A percentile compares a stretch with the other conserved stretches of the same genome.
These are phyloP conservation scores for Coemansia furcata DNA, from an alignment of 192 early-diverging fungal species.

Conservation along the genomic window DNA sequence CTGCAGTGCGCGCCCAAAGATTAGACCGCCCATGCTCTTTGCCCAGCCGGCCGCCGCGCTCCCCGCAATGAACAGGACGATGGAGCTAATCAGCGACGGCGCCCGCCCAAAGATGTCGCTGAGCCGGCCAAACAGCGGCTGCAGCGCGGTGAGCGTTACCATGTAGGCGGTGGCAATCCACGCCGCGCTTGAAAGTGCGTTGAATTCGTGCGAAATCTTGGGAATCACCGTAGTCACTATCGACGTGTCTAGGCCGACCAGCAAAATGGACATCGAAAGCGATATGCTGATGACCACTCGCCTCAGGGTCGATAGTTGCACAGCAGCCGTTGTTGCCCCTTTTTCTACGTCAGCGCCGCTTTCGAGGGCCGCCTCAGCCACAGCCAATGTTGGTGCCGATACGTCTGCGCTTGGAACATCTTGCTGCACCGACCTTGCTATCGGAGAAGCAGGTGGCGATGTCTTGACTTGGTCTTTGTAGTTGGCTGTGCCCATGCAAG, in stretches of 20 bases:
- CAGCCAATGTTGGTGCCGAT: not conserved
- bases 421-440: not conserved
- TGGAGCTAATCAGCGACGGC: slow-evolving; percentile 30
- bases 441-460: not conserved
- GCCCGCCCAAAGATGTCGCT: slow-evolving; percentile 66
- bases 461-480: not conserved
- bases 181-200: slow-evolving; percentile 59
- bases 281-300: slow-evolving; percentile 8
- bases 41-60: slow-evolving; percentile 45
- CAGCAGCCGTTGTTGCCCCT: not conserved
- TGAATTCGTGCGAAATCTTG: slow-evolving; percentile 69
- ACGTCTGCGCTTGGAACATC: not conserved
- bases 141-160: slow-evolving; percentile 64
- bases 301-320: not conserved
- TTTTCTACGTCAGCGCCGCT: not conserved
- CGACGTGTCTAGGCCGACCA: slow-evolving; percentile 74
- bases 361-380: not conserved
- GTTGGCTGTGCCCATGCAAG: not conserved
- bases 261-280: slow-evolving; percentile 60
- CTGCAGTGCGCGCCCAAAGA: slow-evolving; percentile 66
- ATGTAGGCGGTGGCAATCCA: slow-evolving; percentile 85
- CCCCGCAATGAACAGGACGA: slow-evolving; percentile 43
- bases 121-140: slow-evolving; percentile 77
- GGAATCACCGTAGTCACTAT: slow-evolving; percentile 77
- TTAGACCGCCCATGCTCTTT: slow-evolving; percentile 53